Base-by-base conservation (phyloP, 75 land plant species). In the Cupressus sempervirens region DNA sequence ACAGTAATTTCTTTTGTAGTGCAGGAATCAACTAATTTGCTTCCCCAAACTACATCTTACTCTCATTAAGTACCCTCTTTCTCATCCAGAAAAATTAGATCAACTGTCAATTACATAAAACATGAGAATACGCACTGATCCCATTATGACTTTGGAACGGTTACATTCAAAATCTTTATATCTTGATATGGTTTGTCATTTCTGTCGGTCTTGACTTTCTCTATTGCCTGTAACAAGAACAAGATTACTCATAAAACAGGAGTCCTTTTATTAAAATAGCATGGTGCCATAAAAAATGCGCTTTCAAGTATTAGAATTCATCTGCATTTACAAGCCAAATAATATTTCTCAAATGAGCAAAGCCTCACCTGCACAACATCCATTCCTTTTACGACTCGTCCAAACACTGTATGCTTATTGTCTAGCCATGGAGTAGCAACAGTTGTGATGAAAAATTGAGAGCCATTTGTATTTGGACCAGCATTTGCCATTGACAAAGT, bases 351-450 rank as follows among this genome's bases (percentile, higher is more conserved):
- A 16, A 54, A 82, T 20, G 34, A 34, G 23, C 26, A 80, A 58
- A 29, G 23, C 1, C 79, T n/a, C 86, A 98, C 99, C 99, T 98
- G 99, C 18, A 96, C 96, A 84, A 98, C 99, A 89, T 98, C 99
- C 99, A 98, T 98, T 81, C 99, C 99, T 83, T 98, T 98, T 4
- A 89, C 88, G 79, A 98, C 99, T 88, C 99, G 91, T 29, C 99
- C 99, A 93, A 98, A 98, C 52, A 98, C 99, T 15, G 99, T 96
- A 85, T 98, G 99, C 89, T 96, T 98, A 82, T 98, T 98, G 85
- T 98, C 99, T 86, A 98, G 87, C 99, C 99, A 98, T 20, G 99
- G 99, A n/a, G 99, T 96, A 7, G 99, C 96, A 81, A 98, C 99
- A 38, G 99, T 98, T 23, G 99, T 98, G 46, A 98, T 98, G 83